Base-by-base conservation (phyloP, 2,329 filamentous ascomycete species). In the Monascus ruber region DNA sequence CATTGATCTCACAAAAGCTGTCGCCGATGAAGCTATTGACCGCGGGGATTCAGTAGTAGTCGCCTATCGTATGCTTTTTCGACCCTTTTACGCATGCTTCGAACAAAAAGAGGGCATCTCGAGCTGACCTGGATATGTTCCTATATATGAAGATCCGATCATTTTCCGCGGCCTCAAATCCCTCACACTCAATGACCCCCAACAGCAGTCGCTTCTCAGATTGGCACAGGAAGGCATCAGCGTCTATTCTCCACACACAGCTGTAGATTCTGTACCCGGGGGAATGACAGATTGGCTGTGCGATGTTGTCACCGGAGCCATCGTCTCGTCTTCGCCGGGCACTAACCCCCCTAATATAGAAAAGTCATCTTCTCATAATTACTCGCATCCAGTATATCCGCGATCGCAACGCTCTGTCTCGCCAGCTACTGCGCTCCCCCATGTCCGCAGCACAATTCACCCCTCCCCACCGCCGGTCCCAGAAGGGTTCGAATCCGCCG, bases 221-320 rank as follows among this genome's bases (percentile, higher is more conserved):
- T 74, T 98, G 8, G 83, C 82, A 35, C 83, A 85, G 46, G 79
- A 84, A 59, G 88, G 89, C 29, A 86, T 98, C 53, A 93, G 87
- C 47, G 87, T 98, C 41, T 98, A 96, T 69, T 87, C 83, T 48
- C 91, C 91, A 0, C 91, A 98, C 65, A 98, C 91, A 0, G 89
- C 91, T 9, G 78, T 96, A 33, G 91, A 98, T 62, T 86, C 86
- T 31, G 85, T 85, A 1, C 77, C 79, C 1, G 77, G 80, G 11
- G 91, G 91, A 4, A 76, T 98, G 50, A 93, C 88, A 56, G 85
- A 94, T 60, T 98, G 89, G 89, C 79, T 98, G 6, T 86, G 85
- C 43, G 83, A 93, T 55, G 81, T 93, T 36, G 77, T 95, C 17
- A 79, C 81, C 2, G 79, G 77, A 11, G 49, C 50, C 34, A 52